phyloP scores from a whole-genome alignment of 345 rosid species.

The Nephelium lappaceum region DNA sequence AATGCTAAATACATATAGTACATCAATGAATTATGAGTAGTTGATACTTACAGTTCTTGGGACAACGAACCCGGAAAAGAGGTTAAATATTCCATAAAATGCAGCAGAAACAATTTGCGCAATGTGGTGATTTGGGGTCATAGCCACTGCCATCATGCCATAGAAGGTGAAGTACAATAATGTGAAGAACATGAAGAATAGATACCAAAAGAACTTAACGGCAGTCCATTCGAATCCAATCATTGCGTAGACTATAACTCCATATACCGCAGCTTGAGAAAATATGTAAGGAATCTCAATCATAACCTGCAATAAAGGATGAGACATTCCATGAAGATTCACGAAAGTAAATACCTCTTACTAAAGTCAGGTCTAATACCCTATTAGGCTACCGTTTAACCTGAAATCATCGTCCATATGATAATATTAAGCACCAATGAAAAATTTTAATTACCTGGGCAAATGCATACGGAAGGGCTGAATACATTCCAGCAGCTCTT shows the following conservation, averaged over 20 bases:
- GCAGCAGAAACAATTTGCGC: constrained; percentile 36
- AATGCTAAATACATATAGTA: not conserved
- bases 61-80: constrained; percentile 43
- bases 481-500: constrained; percentile 60
- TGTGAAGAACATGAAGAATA: constrained; percentile 49
- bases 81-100: constrained; percentile 39
- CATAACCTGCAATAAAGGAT: constrained; percentile 29
- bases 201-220: constrained; percentile 38
- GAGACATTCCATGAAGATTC: not conserved
- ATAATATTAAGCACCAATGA: not conserved
- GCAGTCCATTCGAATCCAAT: constrained; percentile 42
- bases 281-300: constrained; percentile 49
- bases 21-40: not conserved
- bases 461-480: constrained; percentile 37
- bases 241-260: constrained; percentile 42
- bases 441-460: not conserved
- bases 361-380: not conserved
- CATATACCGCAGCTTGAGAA: constrained; percentile 35
- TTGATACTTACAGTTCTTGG: constrained; percentile 38
- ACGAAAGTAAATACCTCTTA: not conserved
- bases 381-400: not conserved
- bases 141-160: constrained; percentile 49
- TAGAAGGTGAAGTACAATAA: constrained; percentile 51
- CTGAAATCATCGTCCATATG: constrained; percentile 28
- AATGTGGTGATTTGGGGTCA: constrained; percentile 48